Percentiles rank a stretch among this genome's conserved stretches.
Evolutionary conservation across 106 monocot genomes (phyloP).

Genomic region (Acorus calamus): DNA sequence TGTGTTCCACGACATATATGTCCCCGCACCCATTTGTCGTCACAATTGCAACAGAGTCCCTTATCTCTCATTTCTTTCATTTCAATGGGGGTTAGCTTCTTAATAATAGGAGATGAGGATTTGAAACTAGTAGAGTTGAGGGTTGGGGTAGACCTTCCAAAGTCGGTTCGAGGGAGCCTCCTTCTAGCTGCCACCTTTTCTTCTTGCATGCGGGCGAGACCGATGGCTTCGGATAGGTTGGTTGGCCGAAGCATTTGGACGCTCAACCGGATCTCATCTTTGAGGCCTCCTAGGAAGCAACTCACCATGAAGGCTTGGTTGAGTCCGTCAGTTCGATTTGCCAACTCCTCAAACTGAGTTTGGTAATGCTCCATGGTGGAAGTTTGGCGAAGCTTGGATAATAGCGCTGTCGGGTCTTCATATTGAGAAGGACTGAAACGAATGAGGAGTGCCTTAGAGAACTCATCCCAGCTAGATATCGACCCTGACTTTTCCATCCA

Average conservation of each 20-base stretch:
- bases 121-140: no score
- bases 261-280: background rate
- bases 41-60: background rate
- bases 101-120: no score
- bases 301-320: background rate
- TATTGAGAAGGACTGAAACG: background rate
- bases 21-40: background rate
- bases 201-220: background rate
- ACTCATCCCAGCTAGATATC: background rate
- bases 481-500: background rate
- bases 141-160: no score
- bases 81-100: background rate
- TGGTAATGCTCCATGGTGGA: background rate
- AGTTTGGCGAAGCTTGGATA: background rate
- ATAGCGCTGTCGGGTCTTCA: background rate
- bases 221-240: background rate
- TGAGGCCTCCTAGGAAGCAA: background rate
- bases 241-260: background rate
- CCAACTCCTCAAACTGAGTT: background rate
- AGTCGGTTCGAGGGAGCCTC: no score
- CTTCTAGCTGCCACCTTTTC: no score
- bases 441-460: background rate
- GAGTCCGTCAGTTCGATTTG: background rate
- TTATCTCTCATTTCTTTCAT: background rate
- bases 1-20: background rate